Evolutionary conservation across 345 rosid species (phyloP).

Genomic region (Salix dunnii): DNA sequence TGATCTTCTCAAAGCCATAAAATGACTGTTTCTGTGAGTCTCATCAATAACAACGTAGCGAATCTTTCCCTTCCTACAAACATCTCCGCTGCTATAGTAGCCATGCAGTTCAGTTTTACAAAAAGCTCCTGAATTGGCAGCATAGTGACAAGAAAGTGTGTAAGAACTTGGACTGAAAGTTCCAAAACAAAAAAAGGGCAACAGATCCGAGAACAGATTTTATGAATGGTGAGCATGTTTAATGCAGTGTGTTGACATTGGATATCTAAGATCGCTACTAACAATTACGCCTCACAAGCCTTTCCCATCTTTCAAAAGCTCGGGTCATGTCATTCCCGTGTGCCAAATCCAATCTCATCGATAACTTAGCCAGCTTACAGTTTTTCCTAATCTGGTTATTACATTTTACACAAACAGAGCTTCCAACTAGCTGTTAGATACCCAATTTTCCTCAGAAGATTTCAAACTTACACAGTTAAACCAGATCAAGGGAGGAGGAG

Average conservation of each 20-base stretch:
- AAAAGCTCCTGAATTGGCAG: constrained; percentile 69
- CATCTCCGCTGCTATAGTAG: constrained; percentile 92
- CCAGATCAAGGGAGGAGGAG: neutral
- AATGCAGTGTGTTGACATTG: neutral
- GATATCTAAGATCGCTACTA: neutral
- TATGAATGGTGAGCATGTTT: neutral
- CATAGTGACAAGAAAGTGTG: neutral
- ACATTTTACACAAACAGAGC: neutral
- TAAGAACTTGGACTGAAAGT: neutral
- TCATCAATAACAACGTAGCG: constrained; percentile 82
- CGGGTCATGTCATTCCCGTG: neutral
- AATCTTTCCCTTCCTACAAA: constrained; percentile 95
- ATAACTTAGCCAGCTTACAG: constrained; percentile 3
- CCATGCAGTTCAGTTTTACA: constrained; percentile 72
- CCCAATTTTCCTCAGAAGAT: neutral
- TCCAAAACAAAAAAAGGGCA: neutral
- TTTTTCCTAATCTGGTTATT: neutral
- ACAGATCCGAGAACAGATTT: neutral
- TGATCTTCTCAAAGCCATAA: constrained; percentile 95
- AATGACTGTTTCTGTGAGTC: constrained; percentile 93
- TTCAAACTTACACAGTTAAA: neutral
- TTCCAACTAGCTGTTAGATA: neutral
- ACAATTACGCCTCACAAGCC: neutral
- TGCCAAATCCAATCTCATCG: neutral
- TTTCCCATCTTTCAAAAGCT: constrained; percentile 3